Evolutionary conservation across 495 filamentous ascomycete species (phyloP).

Genomic region (Cercophora scortea): DNA sequence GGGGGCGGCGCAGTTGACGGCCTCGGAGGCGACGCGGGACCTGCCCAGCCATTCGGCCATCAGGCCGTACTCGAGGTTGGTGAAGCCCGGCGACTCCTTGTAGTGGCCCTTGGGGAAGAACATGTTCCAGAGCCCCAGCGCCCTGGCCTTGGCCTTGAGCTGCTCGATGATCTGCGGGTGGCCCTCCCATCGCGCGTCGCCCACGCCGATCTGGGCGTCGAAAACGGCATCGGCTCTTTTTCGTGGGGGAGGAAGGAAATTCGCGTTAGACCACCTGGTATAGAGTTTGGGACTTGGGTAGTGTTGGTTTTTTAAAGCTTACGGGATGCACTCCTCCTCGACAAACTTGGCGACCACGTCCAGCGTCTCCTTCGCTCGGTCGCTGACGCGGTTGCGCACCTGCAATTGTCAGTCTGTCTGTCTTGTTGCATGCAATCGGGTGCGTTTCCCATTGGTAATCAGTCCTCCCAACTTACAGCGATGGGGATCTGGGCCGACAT

Average conservation of each 20-base stretch:
- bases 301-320: conserved; percentile 20
- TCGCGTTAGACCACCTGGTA: no score
- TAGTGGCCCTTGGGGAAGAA: conserved; percentile 94
- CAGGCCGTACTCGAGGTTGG: conserved; percentile 85
- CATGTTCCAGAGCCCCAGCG: conserved; percentile 95
- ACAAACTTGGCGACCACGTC: conserved; percentile 86
- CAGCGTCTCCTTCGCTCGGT: conserved; percentile 62
- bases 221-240: conserved; percentile 63
- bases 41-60: conserved; percentile 88
- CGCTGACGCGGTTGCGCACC: conserved; percentile 60
- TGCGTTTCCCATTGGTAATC: no score
- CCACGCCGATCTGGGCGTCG: conserved; percentile 69
- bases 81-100: conserved; percentile 84
- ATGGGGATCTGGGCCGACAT: conserved; percentile 64
- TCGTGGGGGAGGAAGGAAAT: not conserved
- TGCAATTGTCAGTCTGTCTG: conserved; percentile 7
- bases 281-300: not conserved
- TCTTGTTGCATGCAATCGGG: no score
- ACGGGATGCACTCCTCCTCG: conserved; percentile 88
- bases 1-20: conserved; percentile 83
- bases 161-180: conserved; percentile 79
- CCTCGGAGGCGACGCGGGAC: conserved; percentile 72
- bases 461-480: conserved; percentile 43
- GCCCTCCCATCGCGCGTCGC: conserved; percentile 62
- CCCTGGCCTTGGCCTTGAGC: conserved; percentile 74